Conservation (phyloP, 352 stramenopile genomes). For the Globisporangium apiculatum region DNA sequence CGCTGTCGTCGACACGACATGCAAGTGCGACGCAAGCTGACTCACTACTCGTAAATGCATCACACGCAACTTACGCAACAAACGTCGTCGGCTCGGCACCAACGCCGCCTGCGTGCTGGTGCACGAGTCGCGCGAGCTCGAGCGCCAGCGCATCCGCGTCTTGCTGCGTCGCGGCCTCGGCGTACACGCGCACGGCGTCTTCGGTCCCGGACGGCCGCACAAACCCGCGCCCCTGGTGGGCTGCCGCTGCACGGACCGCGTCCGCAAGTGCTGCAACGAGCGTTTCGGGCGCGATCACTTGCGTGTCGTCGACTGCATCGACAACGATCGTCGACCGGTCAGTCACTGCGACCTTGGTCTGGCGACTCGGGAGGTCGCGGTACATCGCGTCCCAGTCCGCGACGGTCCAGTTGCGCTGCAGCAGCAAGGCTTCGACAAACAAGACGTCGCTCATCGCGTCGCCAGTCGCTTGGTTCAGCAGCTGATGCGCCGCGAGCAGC, state of each 20-base stretch:
- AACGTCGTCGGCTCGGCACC: conserved; percentile 56
- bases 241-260: conserved; percentile 42
- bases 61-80: conserved; percentile 35
- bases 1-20: no score
- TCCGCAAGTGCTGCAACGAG: conserved; percentile 52
- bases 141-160: conserved; percentile 88
- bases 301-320: conserved; percentile 62
- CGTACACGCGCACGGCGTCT: conserved; percentile 98
- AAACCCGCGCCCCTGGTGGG: conserved; percentile 82
- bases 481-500: conserved; percentile 78
- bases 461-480: conserved; percentile 97
- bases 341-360: conserved; percentile 82
- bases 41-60: no score
- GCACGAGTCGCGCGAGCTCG: conserved; percentile 74
- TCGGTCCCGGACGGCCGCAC: conserved; percentile 97
- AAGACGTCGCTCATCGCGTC: conserved; percentile 97
- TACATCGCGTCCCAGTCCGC: conserved; percentile 94
- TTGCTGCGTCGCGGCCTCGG: conserved; percentile 89
- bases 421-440: conserved; percentile 93
- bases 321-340: conserved; percentile 59
- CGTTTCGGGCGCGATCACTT: conserved; percentile 46
- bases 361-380: conserved; percentile 89
- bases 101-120: conserved; percentile 69
- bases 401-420: conserved; percentile 84
- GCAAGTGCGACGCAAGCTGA: no score